Conservation (phyloP, 371 early-diverging fungal species). For the Blastocladiella emersonii region DNA sequence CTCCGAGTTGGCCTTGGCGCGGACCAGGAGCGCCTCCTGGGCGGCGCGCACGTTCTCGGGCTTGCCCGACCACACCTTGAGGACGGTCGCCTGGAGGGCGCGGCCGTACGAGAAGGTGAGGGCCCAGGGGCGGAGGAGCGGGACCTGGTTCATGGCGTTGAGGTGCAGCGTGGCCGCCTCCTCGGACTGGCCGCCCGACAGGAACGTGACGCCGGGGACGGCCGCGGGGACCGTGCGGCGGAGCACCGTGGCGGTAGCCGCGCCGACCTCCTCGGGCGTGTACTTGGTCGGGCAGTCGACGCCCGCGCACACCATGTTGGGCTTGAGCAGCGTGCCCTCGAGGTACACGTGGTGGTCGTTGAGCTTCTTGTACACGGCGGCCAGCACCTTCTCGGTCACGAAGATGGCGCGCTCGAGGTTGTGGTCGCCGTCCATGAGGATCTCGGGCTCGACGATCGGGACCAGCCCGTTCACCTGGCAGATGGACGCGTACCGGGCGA, state of each 20-base stretch:
- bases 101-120: slow-evolving; percentile 54
- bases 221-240: slow-evolving; percentile 41
- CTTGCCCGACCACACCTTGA: slow-evolving; percentile 42
- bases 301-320: slow-evolving; percentile 48
- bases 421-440: slow-evolving; percentile 49
- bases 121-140: slow-evolving; percentile 31
- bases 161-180: slow-evolving; percentile 44
- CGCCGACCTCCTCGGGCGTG: slow-evolving; percentile 33
- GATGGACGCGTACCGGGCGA: slow-evolving; percentile 49
- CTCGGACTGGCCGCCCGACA: slow-evolving; percentile 51
- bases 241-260: slow-evolving; percentile 35
- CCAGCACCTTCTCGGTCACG: slow-evolving; percentile 33
- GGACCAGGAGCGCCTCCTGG: slow-evolving; percentile 28
- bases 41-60: slow-evolving; percentile 37
- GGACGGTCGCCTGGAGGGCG: slow-evolving; percentile 43
- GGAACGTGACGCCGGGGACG: slow-evolving; percentile 50
- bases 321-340: slow-evolving; percentile 48
- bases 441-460: slow-evolving; percentile 59
- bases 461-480: slow-evolving; percentile 39
- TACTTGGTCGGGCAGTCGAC: slow-evolving; percentile 23
- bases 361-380: slow-evolving; percentile 34
- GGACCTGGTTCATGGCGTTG: slow-evolving; percentile 30
- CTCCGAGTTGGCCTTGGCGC: slow-evolving; percentile 37
- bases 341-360: slow-evolving; percentile 38
- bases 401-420: slow-evolving; percentile 29